Evolutionary conservation across 495 filamentous ascomycete genomes (phyloP), one percentile per base, ranked within the genome.

Genomic region (Aspergillus incahuasiensis): DNA sequence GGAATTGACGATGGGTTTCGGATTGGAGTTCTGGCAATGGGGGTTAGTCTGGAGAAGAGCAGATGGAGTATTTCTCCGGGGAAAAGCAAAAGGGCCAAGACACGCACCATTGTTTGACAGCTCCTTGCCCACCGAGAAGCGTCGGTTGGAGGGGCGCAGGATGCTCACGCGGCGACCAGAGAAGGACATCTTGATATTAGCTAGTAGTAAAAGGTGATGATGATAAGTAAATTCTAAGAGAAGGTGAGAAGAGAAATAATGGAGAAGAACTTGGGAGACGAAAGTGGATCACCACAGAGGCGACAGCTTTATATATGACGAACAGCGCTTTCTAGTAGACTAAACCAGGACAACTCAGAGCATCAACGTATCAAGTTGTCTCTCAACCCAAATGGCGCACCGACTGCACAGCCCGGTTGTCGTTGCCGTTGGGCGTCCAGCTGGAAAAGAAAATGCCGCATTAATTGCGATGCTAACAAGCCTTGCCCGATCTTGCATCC

Each of bases 1-100:
- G 86, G 74, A 96, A 95, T 67, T 94, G 86, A 44, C 84, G 80
- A 68, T 95, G 91, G 59, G 91, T 87, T 68, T 87, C 86, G 61
- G 89, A 94, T 54, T 75, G 79, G 58, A 82, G 76, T 77, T 95
- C 90, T 78, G 47, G 55, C 34, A 47, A 38, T 43, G 32, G 40
- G 5, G 18, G 41, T 67, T 40, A 66, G 58, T 58, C 15, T 50
- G 44, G 44, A 54, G 12, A 38, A 56, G 39, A 30, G n/a, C n/a
- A 40, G 38, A 46, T 25, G 21, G 21, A 38, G 15, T 30, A 19
- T 46, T 28, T 5, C 8, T 18, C 18, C 25, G 25, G 25, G 20
- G 11, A 48, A 45, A 44, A 28, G 34, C 52, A 56, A 48, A 56
- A 52, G 20, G 41, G 28, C 28, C 50, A 57, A 44, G 35, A 47